Evolutionary conservation across 257 asterid genomes (phyloP), one percentile per base, ranked within the genome.

Genomic region (Scutellaria minor): DNA sequence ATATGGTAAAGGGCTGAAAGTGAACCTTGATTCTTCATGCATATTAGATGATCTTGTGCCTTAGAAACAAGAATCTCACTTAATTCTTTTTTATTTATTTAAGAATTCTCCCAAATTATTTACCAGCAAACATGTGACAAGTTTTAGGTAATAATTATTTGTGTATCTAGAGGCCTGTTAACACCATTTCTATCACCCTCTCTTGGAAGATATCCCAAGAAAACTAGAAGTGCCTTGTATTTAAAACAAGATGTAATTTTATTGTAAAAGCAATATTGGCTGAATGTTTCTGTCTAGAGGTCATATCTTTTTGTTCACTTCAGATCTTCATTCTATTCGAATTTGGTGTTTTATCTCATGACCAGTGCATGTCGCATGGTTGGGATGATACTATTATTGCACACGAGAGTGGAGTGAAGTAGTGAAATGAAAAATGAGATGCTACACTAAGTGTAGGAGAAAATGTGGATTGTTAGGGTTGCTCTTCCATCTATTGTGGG

Each of bases 1-100:
- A 22, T 88, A 86, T 65, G 97, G 97, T 47, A 85, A 84, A 85
- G 91, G 91, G 73, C 68, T 87, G 70, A 86, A 82, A 74, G 45
- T 70, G 68, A 70, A 67, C 64, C 45, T 51, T 12, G 80, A 70
- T 69, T 40, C 87, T 61, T 63, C 77, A n/a, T 60, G 58, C 68
- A 6, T 67, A 66, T 44, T 73, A 69, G 81, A 82, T 61, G 74
- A 75, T 58, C 37, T 11, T 6, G 64, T 68, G 54, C 81, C 70
- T 7, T 41, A 73, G 66, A 35, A 81, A 47, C 75, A 66, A 22
- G 66, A 53, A 60, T 47, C 64, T 72, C 62, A 31, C 37, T 31
- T 31, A 0, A 31, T 31, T 31, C 3, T 2, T 3, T 31, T 31
- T 31, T 31, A 31, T 31, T 2, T 31, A 31, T 31, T 31, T 2